Evolutionary conservation across 1,284 basidiomycete species (phyloP).

Genomic region (Ustilago vetiveriae): DNA sequence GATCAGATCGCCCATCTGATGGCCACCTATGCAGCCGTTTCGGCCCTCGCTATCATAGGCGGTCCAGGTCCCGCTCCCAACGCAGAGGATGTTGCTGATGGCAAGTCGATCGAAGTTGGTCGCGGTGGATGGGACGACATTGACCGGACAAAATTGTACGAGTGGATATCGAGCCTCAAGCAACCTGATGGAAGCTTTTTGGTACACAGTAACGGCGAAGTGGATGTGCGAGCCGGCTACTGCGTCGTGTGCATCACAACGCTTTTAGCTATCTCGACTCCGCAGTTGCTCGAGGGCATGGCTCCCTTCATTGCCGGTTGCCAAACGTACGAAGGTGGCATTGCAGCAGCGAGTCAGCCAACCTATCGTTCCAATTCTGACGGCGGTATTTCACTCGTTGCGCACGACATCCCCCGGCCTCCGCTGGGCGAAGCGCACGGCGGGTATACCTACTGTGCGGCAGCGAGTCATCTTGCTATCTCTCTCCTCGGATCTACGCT

Average conservation of each 20-base stretch:
- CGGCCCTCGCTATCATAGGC: conserved; percentile 83
- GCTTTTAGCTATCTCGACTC: conserved; percentile 83
- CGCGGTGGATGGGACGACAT: conserved; percentile 67
- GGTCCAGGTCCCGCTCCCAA: conserved; percentile 69
- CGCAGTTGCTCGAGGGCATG: conserved; percentile 76
- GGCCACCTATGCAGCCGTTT: conserved; percentile 88
- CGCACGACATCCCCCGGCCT: conserved; percentile 69
- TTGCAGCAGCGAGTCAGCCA: conserved; percentile 83
- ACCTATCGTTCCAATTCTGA: conserved; percentile 64
- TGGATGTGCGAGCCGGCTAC: conserved; percentile 87
- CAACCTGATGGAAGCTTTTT: conserved; percentile 93
- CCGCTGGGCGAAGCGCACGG: conserved; percentile 93
- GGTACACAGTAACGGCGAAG: conserved; percentile 86
- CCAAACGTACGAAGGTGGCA: conserved; percentile 98
- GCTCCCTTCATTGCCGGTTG: conserved; percentile 74
- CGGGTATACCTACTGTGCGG: conserved; percentile 92
- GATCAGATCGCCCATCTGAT: conserved; percentile 88
- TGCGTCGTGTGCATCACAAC: conserved; percentile 78
- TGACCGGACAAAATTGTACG: conserved; percentile 75
- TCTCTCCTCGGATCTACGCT: conserved; percentile 68
- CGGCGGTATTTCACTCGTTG: conserved; percentile 6
- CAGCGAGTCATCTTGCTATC: conserved; percentile 84
- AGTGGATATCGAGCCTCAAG: conserved; percentile 92
- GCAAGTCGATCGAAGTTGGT: conserved; percentile 70
- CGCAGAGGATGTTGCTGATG: conserved; percentile 62